Percentiles rank a stretch among this genome's conserved stretches.
Conservation (phyloP, 441 rosid species). For the Gossypium aridum region DNA sequence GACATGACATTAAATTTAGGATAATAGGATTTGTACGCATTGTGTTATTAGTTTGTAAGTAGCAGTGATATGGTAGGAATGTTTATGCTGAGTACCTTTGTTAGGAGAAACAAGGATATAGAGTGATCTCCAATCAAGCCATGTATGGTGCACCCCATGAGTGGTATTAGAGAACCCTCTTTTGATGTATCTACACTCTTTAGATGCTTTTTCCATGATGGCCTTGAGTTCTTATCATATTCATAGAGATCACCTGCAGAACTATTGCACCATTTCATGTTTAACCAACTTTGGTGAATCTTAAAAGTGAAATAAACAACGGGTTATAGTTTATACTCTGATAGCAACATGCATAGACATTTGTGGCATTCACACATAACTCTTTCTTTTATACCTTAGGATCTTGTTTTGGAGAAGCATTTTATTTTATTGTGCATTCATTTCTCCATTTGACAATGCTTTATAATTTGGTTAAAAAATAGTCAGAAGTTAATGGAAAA, state of each 20-base stretch:
- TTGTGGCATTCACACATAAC: neutral
- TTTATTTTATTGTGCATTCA: neutral
- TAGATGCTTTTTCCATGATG: slow-evolving; percentile 78
- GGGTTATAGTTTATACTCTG: neutral
- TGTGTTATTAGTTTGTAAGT: neutral
- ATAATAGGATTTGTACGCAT: neutral
- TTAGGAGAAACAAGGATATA: slow-evolving; percentile 51
- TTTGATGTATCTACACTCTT: slow-evolving; percentile 8
- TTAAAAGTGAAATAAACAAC: neutral
- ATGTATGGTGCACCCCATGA: slow-evolving; percentile 33
- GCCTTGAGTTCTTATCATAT: slow-evolving; percentile 51
- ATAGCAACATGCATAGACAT: neutral
- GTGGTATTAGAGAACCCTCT: slow-evolving; percentile 26
- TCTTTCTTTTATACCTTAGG: neutral
- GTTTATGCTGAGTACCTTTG: slow-evolving; percentile 36
- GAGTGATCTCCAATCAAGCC: slow-evolving; percentile 44
- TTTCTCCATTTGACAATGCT: neutral
- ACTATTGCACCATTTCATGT: slow-evolving; percentile 25
- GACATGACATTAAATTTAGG: neutral
- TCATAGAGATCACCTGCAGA: slow-evolving; percentile 66
- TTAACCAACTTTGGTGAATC: neutral
- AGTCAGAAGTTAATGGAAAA: neutral
- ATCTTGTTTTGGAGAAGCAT: neutral
- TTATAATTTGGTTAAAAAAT: neutral
- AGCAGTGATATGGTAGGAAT: neutral